Evolutionary conservation across 305 asterid genomes (phyloP).

Genomic region (Andrographis paniculata): DNA sequence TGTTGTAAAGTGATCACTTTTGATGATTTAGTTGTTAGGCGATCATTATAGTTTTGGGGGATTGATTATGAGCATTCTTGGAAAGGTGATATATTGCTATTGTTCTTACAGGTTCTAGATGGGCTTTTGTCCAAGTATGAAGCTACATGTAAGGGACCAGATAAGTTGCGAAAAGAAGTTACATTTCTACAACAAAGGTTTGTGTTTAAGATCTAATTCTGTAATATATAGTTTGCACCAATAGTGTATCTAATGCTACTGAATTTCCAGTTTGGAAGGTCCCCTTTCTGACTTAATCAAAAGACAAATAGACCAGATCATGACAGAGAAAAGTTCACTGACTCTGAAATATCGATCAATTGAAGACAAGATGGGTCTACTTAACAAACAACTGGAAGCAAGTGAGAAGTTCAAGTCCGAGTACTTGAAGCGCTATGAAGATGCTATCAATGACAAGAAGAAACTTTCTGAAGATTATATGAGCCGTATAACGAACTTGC

Average conservation of each 20-base stretch:
- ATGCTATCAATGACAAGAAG: conserved; percentile 74
- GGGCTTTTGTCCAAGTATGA: conserved; percentile 70
- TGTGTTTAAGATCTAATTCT: conserved; percentile 20
- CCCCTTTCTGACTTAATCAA: conserved; percentile 73
- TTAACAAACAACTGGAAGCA: conserved; percentile 84
- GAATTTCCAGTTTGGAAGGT: conserved; percentile 77
- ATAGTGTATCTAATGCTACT: conserved; percentile 17
- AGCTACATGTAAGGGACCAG: conserved; percentile 84
- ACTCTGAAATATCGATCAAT: conserved; percentile 72
- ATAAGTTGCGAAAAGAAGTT: conserved; percentile 75
- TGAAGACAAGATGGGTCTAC: conserved; percentile 66
- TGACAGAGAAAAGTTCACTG: conserved; percentile 70
- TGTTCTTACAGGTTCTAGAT: conserved; percentile 65
- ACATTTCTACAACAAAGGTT: conserved; percentile 75
- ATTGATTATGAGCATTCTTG: no score
- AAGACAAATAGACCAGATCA: conserved; percentile 74
- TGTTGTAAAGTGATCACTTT: neutral
- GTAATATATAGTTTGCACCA: conserved; percentile 13
- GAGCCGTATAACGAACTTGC: conserved; percentile 71
- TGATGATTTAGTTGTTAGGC: neutral
- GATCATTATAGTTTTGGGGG: no score
- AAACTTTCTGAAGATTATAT: conserved; percentile 66
- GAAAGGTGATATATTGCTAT: neutral
- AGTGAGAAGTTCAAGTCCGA: conserved; percentile 83
- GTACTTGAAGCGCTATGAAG: conserved; percentile 84